A percentile compares a stretch with the other conserved stretches of the same genome.
Conservation (phyloP, 441 rosid species). For the Bruguiera hainesii region DNA sequence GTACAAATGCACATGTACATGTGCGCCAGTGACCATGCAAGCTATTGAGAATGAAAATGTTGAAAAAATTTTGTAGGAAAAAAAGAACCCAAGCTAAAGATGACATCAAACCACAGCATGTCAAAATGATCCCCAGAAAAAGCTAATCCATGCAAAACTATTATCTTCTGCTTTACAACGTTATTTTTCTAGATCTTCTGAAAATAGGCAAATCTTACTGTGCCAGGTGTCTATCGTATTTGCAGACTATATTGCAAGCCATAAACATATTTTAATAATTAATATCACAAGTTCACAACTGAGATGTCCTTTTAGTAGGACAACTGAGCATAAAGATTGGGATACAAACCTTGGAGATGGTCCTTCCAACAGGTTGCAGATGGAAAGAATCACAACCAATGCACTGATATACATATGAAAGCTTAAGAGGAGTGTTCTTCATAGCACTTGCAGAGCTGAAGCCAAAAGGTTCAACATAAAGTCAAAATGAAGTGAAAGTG, state of each 20-base stretch:
- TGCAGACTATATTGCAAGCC: not conserved
- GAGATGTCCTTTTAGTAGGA: not conserved
- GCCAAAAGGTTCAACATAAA: constrained; percentile 15
- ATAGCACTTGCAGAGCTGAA: constrained; percentile 97
- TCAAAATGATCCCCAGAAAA: no score
- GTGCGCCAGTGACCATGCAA: no score
- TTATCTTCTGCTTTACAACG: no score
- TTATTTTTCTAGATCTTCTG: not conserved
- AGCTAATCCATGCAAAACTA: no score
- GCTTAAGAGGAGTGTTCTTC: constrained; percentile 98
- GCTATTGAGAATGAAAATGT: no score
- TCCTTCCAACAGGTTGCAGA: constrained; percentile 88
- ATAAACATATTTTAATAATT: not conserved
- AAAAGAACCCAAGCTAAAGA: no score
- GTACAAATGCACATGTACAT: no score
- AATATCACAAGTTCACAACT: no score
- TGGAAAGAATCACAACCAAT: constrained; percentile 96
- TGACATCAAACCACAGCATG: no score
- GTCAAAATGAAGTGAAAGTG: constrained; percentile 14
- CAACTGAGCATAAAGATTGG: constrained; percentile 1
- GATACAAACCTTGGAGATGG: constrained; percentile 65
- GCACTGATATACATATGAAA: constrained; percentile 94
- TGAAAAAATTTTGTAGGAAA: no score
- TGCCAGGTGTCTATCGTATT: no score
- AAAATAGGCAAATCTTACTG: not conserved